phyloP scores from a whole-genome alignment of 192 early-diverging fungal species.

The Chytriomyces sp. region DNA sequence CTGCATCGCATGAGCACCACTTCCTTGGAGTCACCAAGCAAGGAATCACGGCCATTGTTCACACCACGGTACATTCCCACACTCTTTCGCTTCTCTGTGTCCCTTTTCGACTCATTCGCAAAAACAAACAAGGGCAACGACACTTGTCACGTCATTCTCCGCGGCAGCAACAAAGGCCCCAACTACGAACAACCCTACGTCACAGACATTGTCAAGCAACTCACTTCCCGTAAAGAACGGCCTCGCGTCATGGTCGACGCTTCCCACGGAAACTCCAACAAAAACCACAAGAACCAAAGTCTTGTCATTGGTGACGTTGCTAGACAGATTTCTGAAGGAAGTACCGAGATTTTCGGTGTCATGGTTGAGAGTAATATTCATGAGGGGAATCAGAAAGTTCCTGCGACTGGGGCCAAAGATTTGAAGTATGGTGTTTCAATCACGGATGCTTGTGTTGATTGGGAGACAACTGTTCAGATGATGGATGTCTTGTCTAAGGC shows the following conservation, averaged over 20 bases:
- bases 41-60: slow-evolving; percentile 87
- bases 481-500: slow-evolving; percentile 55
- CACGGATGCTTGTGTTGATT: slow-evolving; percentile 93
- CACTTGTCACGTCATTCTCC: slow-evolving; percentile 90
- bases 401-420: slow-evolving; percentile 70
- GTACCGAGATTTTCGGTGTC: slow-evolving; percentile 80
- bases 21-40: slow-evolving; percentile 96
- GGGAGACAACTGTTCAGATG: slow-evolving; percentile 84
- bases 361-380: slow-evolving; percentile 95
- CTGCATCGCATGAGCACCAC: slow-evolving; percentile 83
- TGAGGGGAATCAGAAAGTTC: slow-evolving; percentile 75
- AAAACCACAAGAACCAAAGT: slow-evolving; percentile 83
- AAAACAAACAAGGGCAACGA: slow-evolving; percentile 87
- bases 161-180: slow-evolving; percentile 84
- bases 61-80: slow-evolving; percentile 67
- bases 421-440: slow-evolving; percentile 87
- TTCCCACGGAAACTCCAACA: slow-evolving; percentile 92
- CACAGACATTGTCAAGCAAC: slow-evolving; percentile 56
- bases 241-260: slow-evolving; percentile 90
- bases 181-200: slow-evolving; percentile 86
- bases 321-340: slow-evolving; percentile 64
- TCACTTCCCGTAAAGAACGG: slow-evolving; percentile 64
- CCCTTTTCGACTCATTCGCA: neutral
- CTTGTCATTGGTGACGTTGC: slow-evolving; percentile 75
- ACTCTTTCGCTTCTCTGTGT: neutral